Percentiles rank a stretch among this genome's conserved stretches.
Evolutionary conservation across 108 stramenopile species (phyloP).

Genomic region (Skeletonema potamos): DNA sequence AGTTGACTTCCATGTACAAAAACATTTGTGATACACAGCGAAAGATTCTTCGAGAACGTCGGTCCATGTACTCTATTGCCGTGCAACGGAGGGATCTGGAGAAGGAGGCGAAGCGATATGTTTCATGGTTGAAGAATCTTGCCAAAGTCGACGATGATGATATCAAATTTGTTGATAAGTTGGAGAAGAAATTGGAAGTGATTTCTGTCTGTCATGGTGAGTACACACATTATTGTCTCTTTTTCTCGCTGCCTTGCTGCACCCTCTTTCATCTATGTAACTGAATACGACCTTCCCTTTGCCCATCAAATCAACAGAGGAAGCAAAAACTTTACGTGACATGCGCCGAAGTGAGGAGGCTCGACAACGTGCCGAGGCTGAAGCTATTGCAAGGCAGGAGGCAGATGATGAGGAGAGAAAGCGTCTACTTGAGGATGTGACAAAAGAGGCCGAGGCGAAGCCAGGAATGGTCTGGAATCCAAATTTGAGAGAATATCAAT

Average conservation of each 20-base stretch:
- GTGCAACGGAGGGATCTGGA: constrained; percentile 52
- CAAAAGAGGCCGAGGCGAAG: constrained; percentile 69
- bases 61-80: constrained; percentile 62
- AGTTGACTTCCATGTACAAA: constrained; percentile 53
- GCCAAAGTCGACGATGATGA: constrained; percentile 77
- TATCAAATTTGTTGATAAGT: constrained; percentile 52
- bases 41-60: constrained; percentile 43
- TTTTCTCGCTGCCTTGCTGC: too few relatives aligned
- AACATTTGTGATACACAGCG: constrained; percentile 42
- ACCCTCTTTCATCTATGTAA: not conserved
- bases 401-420: constrained; percentile 55
- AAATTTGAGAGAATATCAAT: constrained; percentile 75
- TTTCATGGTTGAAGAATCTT: constrained; percentile 70
- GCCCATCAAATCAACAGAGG: constrained; percentile 14
- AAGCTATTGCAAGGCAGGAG: constrained; percentile 22
- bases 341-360: constrained; percentile 42
- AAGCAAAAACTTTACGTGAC: constrained; percentile 54
- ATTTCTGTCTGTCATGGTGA: constrained; percentile 54
- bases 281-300: not conserved
- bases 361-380: constrained; percentile 33
- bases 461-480: constrained; percentile 88
- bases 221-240: not conserved
- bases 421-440: constrained; percentile 56
- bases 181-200: constrained; percentile 50
- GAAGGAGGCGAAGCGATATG: constrained; percentile 61